Base-by-base conservation (phyloP, 2,329 filamentous ascomycete genomes). In the Curvularia spicifera region DNA sequence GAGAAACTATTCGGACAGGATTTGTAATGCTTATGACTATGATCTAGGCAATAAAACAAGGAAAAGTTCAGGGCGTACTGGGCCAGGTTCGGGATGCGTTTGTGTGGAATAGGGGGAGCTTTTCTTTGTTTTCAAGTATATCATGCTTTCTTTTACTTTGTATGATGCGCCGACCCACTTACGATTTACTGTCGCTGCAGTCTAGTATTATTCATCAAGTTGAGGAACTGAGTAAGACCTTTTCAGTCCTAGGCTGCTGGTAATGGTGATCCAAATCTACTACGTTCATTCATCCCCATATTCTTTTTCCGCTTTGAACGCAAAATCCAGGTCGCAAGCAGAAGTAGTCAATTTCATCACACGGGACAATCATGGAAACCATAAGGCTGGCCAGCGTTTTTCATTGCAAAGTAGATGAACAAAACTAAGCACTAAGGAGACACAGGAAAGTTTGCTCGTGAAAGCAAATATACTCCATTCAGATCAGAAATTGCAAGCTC, bases 311-410 rank as follows among this genome's bases (percentile, higher is more conserved):
- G 3, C 18, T 24, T 22, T 24, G 9, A 8, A 42, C 20, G n/a
- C 9, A 13, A 18, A 7, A 8, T 9, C 10, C 22, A 5, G 9
- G 29, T 20, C 5, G 33, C 20, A 13, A 15, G n/a, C 9, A 5
- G 8, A 13, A 13, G n/a, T 13, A 31, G 13, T 15, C 13, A 22
- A 6, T 5, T 7, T 37, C 5, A 12, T 22, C 33, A 37, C 12
- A 13, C 12, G 10, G 22, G 26, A 13, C 22, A 43, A 46, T n/a
- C 26, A 43, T 6, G 6, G 18, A 31, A 26, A 33, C 10, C 12
- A n/a, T 50, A 12, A 31, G 43, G 54, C 48, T 46, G 40, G 56
- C 56, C 39, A 55, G 51, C 56, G 5, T 10, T 47, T 58, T 58
- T 49, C 26, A 46, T 58, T 45, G 9, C 20, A 20, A 10, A 50